phyloP scores from a whole-genome alignment of 345 rosid genomes.

The Orychophragmus violaceus region DNA sequence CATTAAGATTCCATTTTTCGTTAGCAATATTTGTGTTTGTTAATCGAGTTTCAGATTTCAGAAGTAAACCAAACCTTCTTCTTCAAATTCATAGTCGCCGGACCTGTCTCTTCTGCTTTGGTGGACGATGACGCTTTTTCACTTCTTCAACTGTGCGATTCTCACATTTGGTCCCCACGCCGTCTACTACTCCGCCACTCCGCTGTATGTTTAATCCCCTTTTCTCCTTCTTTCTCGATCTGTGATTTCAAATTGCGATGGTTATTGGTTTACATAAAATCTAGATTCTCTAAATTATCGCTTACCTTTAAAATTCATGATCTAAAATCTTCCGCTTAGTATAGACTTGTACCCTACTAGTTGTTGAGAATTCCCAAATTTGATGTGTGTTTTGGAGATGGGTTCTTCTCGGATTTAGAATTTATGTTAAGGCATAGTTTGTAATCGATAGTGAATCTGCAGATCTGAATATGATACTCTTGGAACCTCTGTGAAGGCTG shows the following conservation, averaged over 20 bases:
- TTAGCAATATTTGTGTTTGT: background rate
- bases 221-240: constrained; percentile 5
- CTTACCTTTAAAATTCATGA: background rate
- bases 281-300: too few relatives aligned
- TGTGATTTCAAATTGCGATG: background rate
- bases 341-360: background rate
- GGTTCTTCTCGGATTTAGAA: background rate
- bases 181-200: constrained; percentile 97
- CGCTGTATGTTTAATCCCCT: constrained; percentile 41
- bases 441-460: constrained; percentile 16
- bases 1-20: background rate
- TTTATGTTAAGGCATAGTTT: background rate
- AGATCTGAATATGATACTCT: constrained; percentile 95
- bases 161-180: constrained; percentile 98
- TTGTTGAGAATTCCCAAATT: background rate
- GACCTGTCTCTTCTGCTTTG: background rate
- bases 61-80: background rate
- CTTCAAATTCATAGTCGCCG: background rate
- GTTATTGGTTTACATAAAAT: background rate
- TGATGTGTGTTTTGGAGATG: background rate
- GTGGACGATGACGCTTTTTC: constrained; percentile 73
- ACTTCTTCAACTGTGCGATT: constrained; percentile 98
- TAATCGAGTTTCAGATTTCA: background rate
- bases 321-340: background rate
- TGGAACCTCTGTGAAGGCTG: constrained; percentile 80